Conservation (phyloP, 2,329 filamentous ascomycete species). For the Knoxdaviesia capensis region DNA sequence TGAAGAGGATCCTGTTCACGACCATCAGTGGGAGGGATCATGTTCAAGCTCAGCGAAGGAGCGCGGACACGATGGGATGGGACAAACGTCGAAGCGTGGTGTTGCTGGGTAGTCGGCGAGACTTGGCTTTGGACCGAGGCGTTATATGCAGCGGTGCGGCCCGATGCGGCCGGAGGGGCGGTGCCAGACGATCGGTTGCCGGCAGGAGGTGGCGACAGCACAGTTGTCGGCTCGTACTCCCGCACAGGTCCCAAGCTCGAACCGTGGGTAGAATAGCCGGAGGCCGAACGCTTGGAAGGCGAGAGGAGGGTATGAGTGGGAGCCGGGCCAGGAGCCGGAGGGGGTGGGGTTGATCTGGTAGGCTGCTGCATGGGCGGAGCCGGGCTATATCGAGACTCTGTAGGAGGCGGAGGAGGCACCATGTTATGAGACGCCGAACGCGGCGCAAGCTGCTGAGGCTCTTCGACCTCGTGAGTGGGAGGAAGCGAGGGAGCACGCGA, state of each 20-base stretch:
- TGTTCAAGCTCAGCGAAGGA: constrained; percentile 33
- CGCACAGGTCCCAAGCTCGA: constrained; percentile 9
- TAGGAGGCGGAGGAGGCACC: constrained; percentile 8
- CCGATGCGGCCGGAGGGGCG: too few species aligned
- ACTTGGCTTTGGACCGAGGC: not conserved
- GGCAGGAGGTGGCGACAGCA: too few species aligned
- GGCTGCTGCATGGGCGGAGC: constrained; percentile 10
- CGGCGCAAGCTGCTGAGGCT: constrained; percentile 23
- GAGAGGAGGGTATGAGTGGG: constrained; percentile 24
- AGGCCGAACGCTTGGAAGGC: constrained; percentile 31
- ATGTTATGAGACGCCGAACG: constrained; percentile 6
- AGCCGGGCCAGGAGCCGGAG: constrained; percentile 13
- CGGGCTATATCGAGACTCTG: constrained; percentile 19
- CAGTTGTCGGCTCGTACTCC: too few species aligned
- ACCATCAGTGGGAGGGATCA: constrained; percentile 43
- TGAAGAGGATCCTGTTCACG: constrained; percentile 58
- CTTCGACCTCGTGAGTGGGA: constrained; percentile 40
- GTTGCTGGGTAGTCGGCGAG: constrained; percentile 3
- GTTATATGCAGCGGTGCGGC: too few species aligned
- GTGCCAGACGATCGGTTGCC: too few species aligned
- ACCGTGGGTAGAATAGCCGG: constrained; percentile 28
- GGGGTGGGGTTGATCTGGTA: constrained; percentile 29
- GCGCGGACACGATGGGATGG: constrained; percentile 23
- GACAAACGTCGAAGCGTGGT: constrained; percentile 7
- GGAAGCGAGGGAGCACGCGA: constrained; percentile 37